A percentile compares a stretch with the other conserved stretches of the same genome.
Evolutionary conservation across 2,329 filamentous ascomycete species (phyloP).

Genomic region (Plectosphaerella cucumerina): DNA sequence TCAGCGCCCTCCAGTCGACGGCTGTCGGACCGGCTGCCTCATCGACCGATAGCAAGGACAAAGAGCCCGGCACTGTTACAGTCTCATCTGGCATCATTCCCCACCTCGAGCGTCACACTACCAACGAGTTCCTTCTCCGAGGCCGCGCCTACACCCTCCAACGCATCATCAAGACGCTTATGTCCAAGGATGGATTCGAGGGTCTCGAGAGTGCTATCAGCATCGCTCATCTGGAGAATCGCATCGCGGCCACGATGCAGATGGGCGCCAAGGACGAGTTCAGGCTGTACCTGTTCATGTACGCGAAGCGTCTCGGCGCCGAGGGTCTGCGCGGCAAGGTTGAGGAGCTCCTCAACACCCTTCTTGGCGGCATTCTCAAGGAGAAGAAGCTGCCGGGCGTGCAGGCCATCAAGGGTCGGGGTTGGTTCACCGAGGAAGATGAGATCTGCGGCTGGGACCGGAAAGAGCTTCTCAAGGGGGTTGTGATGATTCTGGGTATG

Average conservation of each 20-base stretch:
- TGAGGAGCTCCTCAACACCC: conserved; percentile 79
- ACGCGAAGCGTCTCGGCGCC: conserved; percentile 89
- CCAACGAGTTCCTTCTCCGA: conserved; percentile 84
- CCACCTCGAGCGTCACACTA: conserved; percentile 89
- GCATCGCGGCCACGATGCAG: conserved; percentile 82
- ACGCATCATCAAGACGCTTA: conserved; percentile 81
- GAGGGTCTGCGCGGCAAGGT: conserved; percentile 86
- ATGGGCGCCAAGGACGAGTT: conserved; percentile 89
- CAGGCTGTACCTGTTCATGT: conserved; percentile 93
- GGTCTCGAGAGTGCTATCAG: conserved; percentile 87
- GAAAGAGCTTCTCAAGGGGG: conserved; percentile 81
- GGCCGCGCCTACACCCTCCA: conserved; percentile 89
- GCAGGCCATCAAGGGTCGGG: conserved; percentile 38
- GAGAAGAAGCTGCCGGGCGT: conserved; percentile 48
- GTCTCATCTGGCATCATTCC: conserved; percentile 92
- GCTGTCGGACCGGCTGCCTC: conserved; percentile 55
- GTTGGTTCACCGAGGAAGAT: conserved; percentile 64
- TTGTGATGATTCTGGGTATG: conserved; percentile 88
- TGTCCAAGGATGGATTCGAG: conserved; percentile 88
- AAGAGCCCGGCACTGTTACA: conserved; percentile 47
- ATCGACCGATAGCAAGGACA: conserved; percentile 40
- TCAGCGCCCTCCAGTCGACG: conserved; percentile 73
- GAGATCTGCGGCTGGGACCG: conserved; percentile 88
- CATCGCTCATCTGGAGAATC: conserved; percentile 91
- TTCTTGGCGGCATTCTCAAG: conserved; percentile 68